A percentile compares a stretch with the other conserved stretches of the same genome.
phyloP scores from a whole-genome alignment of 768 basidiomycete species.

The Hydnum rufescens region DNA sequence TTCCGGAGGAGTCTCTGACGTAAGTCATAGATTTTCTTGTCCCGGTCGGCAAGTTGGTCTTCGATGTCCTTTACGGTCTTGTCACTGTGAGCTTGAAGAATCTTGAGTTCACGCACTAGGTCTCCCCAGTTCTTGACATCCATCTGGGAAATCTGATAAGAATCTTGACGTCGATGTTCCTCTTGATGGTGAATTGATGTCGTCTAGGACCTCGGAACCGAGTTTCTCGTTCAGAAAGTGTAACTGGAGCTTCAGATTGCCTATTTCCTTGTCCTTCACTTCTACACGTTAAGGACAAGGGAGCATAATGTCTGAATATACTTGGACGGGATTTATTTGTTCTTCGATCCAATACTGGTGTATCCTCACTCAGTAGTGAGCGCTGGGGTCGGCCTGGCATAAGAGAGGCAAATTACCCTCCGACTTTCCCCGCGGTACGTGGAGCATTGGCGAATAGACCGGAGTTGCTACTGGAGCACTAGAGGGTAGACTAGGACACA shows the following conservation, averaged over 20 bases:
- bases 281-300: conserved; percentile 22
- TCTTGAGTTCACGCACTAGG: conserved; percentile 46
- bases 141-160: conserved; percentile 32
- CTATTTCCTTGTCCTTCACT: conserved; percentile 90
- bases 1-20: not conserved
- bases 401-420: too few species aligned
- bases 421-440: too few species aligned
- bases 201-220: conserved; percentile 59
- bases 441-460: not conserved
- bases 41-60: not conserved
- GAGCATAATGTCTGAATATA: not conserved
- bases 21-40: not conserved
- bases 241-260: conserved; percentile 85
- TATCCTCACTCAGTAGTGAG: too few species aligned
- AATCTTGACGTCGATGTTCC: conserved; percentile 84
- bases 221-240: conserved; percentile 91
- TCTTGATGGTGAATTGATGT: conserved; percentile 77
- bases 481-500: not conserved
- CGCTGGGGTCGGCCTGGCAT: too few species aligned
- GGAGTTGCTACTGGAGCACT: not conserved
- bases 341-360: too few species aligned
- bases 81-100: conserved; percentile 28
- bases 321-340: not conserved
- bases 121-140: conserved; percentile 85
- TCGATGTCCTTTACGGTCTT: conserved; percentile 31